phyloP scores from a whole-genome alignment of 441 rosid genomes.

The Omphalea diandra region DNA sequence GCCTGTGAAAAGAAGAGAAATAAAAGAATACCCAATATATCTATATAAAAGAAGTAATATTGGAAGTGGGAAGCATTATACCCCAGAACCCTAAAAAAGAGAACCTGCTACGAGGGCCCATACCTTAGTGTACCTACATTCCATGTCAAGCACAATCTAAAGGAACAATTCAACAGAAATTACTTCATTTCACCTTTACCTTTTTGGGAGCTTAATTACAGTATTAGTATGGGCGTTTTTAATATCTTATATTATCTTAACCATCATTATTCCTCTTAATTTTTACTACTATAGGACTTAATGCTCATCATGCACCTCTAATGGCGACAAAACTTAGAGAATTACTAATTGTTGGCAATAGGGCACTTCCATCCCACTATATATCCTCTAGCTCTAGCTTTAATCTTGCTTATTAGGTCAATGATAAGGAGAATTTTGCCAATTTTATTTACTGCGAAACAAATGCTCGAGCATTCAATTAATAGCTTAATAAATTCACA shows the following conservation, averaged over 20 bases:
- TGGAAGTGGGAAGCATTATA: slow-evolving; percentile 50
- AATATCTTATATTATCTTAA: background rate
- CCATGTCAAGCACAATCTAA: background rate
- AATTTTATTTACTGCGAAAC: too few species aligned
- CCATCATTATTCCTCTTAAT: background rate
- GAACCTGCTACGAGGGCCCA: slow-evolving; percentile 33
- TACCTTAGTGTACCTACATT: slow-evolving; percentile 29
- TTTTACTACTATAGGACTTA: background rate
- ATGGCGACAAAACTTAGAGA: background rate
- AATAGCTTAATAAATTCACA: too few species aligned
- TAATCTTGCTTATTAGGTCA: slow-evolving; percentile 2
- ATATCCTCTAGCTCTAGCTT: background rate
- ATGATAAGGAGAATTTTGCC: slow-evolving; percentile 4
- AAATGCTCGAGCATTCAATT: too few species aligned
- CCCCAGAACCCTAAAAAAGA: slow-evolving; percentile 32
- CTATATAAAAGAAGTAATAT: slow-evolving; percentile 1
- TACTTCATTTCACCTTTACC: too few species aligned
- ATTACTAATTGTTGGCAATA: background rate
- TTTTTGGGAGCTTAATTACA: too few species aligned
- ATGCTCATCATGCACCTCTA: background rate
- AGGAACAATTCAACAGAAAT: too few species aligned
- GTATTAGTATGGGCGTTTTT: background rate
- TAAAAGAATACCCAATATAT: background rate
- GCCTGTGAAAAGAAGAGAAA: slow-evolving; percentile 49
- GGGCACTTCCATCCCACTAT: background rate